A percentile compares a stretch with the other conserved stretches of the same genome.
phyloP scores from a whole-genome alignment of 2,329 filamentous ascomycete genomes.

The Diaporthe vexans region DNA sequence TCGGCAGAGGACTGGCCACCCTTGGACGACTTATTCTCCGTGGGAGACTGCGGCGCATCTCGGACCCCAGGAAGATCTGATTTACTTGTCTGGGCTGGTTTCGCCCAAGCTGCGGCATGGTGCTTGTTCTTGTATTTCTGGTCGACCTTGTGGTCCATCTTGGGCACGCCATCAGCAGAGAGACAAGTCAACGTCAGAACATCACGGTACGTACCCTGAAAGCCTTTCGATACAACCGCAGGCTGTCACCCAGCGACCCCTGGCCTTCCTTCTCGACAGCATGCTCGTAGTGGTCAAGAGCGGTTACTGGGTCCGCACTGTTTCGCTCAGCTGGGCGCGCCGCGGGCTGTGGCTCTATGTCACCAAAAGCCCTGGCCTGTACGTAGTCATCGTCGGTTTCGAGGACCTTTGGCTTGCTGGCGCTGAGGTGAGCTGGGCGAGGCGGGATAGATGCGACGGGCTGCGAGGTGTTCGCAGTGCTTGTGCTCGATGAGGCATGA shows the following conservation, averaged over 20 bases:
- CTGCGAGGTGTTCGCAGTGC: slow-evolving; percentile 39
- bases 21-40: slow-evolving; percentile 61
- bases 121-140: slow-evolving; percentile 91
- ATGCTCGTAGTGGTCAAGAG: slow-evolving; percentile 92
- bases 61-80: slow-evolving; percentile 43
- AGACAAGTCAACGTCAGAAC: not conserved
- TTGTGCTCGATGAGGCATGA: not conserved
- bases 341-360: slow-evolving; percentile 44
- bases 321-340: slow-evolving; percentile 46
- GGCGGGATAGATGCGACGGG: slow-evolving; percentile 43
- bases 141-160: slow-evolving; percentile 90
- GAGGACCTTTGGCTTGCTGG: slow-evolving; percentile 44
- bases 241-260: slow-evolving; percentile 89
- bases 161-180: slow-evolving; percentile 30
- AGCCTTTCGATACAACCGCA: slow-evolving; percentile 89
- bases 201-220: slow-evolving; percentile 74
- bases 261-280: slow-evolving; percentile 90
- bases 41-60: slow-evolving; percentile 51
- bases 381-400: slow-evolving; percentile 56
- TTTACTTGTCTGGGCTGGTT: slow-evolving; percentile 52
- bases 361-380: slow-evolving; percentile 53
- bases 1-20: slow-evolving; percentile 47
- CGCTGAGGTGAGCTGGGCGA: slow-evolving; percentile 41
- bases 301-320: slow-evolving; percentile 73
- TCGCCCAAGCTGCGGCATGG: slow-evolving; percentile 76